These are phyloP conservation scores for Ophiostoma quercus DNA, from an alignment of 2,329 filamentous ascomycete genomes.

Conservation along the genomic window DNA sequence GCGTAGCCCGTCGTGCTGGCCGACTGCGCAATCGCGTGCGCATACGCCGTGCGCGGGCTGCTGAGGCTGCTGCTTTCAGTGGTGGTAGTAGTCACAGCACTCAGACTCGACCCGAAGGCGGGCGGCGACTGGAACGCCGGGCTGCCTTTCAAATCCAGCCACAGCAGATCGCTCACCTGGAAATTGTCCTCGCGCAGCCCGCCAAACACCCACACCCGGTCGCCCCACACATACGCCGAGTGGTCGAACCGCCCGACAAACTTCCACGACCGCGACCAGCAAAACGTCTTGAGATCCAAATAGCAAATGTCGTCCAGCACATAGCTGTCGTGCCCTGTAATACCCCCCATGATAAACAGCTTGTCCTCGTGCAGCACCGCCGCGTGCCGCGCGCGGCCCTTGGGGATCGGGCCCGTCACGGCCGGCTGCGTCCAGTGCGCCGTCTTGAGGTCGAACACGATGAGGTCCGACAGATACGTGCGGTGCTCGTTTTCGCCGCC, in stretches of 20 bases:
- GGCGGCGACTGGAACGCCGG: constrained; percentile 74
- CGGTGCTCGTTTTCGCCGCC: constrained; percentile 97
- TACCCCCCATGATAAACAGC: constrained; percentile 90
- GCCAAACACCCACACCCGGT: constrained; percentile 93
- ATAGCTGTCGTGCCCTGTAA: constrained; percentile 85
- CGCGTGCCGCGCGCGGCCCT: constrained; percentile 86
- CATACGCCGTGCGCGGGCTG: constrained; percentile 47
- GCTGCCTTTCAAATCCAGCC: constrained; percentile 88
- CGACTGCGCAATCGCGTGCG: constrained; percentile 30
- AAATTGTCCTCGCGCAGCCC: constrained; percentile 95
- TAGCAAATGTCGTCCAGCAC: constrained; percentile 96
- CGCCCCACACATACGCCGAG: constrained; percentile 85
- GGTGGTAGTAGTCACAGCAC: too few relatives aligned
- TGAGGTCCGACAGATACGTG: constrained; percentile 90
- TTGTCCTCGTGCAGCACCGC: constrained; percentile 95
- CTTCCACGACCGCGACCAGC: constrained; percentile 93
- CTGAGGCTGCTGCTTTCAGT: not conserved
- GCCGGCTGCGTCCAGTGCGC: constrained; percentile 93
- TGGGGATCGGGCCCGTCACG: constrained; percentile 76
- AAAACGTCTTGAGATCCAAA: constrained; percentile 93
- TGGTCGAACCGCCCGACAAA: constrained; percentile 96
- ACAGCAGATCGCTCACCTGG: constrained; percentile 92
- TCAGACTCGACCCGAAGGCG: constrained; percentile 39
- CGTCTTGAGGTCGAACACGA: constrained; percentile 90
- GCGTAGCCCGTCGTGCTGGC: constrained; percentile 57